Evolutionary conservation across 2,329 filamentous ascomycete genomes (phyloP), one percentile per base, ranked within the genome.

Genomic region (Sordariomycetes sp.): DNA sequence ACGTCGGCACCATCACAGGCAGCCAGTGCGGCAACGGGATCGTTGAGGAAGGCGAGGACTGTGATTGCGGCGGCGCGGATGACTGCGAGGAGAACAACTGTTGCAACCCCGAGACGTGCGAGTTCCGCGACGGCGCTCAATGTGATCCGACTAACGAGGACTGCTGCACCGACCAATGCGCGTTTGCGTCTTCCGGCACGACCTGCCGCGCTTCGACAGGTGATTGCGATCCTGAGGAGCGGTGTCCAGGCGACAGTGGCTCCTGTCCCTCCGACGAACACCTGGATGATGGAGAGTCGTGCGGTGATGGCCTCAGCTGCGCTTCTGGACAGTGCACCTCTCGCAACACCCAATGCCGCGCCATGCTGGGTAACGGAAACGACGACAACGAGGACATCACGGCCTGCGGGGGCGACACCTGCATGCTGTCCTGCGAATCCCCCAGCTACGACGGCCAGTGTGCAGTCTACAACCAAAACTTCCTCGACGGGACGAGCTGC

Each of bases 11-110:
- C 19, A 85, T 94, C 46, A 82, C 79, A 0, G 85, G 82, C 35
- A 82, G 81, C 46, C 80, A 88, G 52, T 98, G 92, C 58, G 92
- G 92, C 38, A 98, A 98, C 58, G 92, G 92, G 35, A 96, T 98
- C 44, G 92, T 98, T 33, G 92, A 96, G 60, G 66, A 73, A 14
- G 92, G 86, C 42, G 92, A 98, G 59, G 83, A 98, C 34, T 98
- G 92, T 59, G 92, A 98, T 58, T 98, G 92, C 50, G 92, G 92
- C 41, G 90, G 90, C 35, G 62, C 66, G 11, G 58, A 64, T 11
- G 75, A 74, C 25, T 98, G 92, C 54, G 75, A 67, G 17, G 59
- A 68, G 48, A 92, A 96, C 59, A 51, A 56, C 11, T 98, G 92
- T 66, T 98, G 92, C 60, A 71, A 98, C 47, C 61, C 87, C 2